Evolutionary conservation across 768 basidiomycete species (phyloP).

Genomic region (Kwoniella sp.): DNA sequence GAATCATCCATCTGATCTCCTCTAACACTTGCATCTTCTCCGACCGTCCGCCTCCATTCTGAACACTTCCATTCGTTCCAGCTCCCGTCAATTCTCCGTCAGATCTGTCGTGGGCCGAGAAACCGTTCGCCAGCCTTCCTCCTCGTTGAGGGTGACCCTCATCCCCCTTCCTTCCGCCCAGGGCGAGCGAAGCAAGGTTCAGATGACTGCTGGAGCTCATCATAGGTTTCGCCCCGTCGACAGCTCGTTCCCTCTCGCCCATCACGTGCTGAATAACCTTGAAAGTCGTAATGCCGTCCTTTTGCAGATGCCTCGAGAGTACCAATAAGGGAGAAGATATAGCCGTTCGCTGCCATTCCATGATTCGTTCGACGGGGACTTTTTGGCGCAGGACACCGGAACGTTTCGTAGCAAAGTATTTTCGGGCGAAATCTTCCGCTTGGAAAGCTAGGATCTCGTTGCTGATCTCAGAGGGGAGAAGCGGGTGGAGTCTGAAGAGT

Average conservation of each 20-base stretch:
- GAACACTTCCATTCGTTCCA: background rate
- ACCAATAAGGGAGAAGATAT: constrained; percentile 74
- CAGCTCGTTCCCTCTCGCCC: constrained; percentile 77
- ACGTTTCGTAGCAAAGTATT: constrained; percentile 88
- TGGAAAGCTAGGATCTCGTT: constrained; percentile 85
- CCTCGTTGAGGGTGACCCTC: constrained; percentile 46
- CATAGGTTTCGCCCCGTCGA: constrained; percentile 35
- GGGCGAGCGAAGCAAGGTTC: constrained; percentile 24
- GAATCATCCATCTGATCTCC: constrained; percentile 82
- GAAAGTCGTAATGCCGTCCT: constrained; percentile 81
- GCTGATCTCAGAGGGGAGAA: constrained; percentile 76
- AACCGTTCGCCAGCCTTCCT: constrained; percentile 20
- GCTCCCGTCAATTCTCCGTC: background rate
- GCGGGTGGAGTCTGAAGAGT: constrained; percentile 66
- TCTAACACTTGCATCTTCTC: constrained; percentile 61
- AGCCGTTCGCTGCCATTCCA: constrained; percentile 86
- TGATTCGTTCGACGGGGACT: constrained; percentile 80
- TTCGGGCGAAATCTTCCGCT: constrained; percentile 78
- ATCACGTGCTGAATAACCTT: constrained; percentile 88
- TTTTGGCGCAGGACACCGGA: constrained; percentile 70
- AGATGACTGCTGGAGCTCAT: constrained; percentile 10
- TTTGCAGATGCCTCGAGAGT: constrained; percentile 66
- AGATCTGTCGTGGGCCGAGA: background rate
- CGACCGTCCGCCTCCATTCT: constrained; percentile 11
- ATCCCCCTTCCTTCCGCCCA: constrained; percentile 30